phyloP scores from a whole-genome alignment of 306 rosid species.

The Inga oerstediana region DNA sequence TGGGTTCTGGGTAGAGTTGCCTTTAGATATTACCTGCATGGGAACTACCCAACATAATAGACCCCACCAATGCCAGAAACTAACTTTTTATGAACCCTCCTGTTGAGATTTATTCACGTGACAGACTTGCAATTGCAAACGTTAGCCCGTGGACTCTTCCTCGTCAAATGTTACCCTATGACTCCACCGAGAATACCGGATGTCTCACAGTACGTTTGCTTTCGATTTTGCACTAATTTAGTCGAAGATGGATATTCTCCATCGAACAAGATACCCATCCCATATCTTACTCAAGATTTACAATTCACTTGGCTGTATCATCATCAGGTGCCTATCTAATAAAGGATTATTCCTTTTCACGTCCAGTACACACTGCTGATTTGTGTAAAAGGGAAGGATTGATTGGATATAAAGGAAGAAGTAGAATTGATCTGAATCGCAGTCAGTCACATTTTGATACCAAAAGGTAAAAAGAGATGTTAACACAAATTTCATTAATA shows the following conservation, averaged over 20 bases:
- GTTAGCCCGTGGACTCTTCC: background rate
- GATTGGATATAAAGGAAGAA: background rate
- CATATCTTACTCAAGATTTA: background rate
- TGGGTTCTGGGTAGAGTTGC: background rate
- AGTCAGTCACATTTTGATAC: conserved; percentile 12
- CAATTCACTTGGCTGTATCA: background rate
- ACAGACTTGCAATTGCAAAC: background rate
- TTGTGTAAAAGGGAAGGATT: background rate
- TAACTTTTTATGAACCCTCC: background rate
- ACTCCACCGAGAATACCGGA: background rate
- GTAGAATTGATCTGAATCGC: no score
- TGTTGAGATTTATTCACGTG: conserved; percentile 26
- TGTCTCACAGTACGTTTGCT: background rate
- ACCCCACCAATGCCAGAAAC: conserved; percentile 6
- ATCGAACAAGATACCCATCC: background rate
- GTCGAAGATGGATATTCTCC: background rate
- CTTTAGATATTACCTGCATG: background rate
- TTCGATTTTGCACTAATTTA: background rate
- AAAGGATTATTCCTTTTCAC: background rate
- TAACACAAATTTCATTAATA: conserved; percentile 25
- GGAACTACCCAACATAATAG: background rate
- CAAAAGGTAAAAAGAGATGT: conserved; percentile 5
- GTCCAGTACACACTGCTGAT: background rate
- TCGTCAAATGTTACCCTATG: background rate
- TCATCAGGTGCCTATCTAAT: background rate